phyloP scores from a whole-genome alignment of 2,329 filamentous ascomycete species.

The Phialocephala sp. region DNA sequence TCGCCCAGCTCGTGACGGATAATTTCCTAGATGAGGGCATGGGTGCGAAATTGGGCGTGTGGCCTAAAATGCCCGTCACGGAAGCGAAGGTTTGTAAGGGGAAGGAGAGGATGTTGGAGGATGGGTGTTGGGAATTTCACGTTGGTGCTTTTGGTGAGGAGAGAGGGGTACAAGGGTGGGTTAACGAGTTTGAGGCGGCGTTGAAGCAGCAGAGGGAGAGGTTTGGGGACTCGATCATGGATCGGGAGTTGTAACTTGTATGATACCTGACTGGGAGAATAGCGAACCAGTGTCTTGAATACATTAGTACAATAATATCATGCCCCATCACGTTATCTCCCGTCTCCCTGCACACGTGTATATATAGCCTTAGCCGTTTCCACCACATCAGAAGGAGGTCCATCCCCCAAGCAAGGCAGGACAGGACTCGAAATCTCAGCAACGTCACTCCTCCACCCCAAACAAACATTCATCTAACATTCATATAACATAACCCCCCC shows the following conservation, averaged over 20 bases:
- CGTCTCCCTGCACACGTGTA: no score
- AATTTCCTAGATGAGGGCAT: conserved; percentile 71
- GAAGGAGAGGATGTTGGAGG: conserved; percentile 46
- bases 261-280: background rate
- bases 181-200: conserved; percentile 35
- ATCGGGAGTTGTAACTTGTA: conserved; percentile 31
- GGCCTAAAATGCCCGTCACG: conserved; percentile 52
- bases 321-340: no score
- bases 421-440: no score
- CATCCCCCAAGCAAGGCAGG: no score
- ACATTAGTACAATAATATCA: background rate
- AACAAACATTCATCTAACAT: no score
- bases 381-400: no score
- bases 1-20: conserved; percentile 64
- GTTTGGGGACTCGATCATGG: conserved; percentile 18
- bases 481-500: no score
- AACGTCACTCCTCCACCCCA: no score
- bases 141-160: conserved; percentile 42
- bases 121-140: conserved; percentile 66
- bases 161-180: conserved; percentile 31
- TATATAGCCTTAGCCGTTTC: no score
- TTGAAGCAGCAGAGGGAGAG: conserved; percentile 31
- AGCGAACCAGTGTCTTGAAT: background rate
- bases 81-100: conserved; percentile 46
- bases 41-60: conserved; percentile 62